Percentiles rank a stretch among this genome's conserved stretches.
Conservation (phyloP, 441 rosid genomes). For the Rhodomyrtus psidioides region DNA sequence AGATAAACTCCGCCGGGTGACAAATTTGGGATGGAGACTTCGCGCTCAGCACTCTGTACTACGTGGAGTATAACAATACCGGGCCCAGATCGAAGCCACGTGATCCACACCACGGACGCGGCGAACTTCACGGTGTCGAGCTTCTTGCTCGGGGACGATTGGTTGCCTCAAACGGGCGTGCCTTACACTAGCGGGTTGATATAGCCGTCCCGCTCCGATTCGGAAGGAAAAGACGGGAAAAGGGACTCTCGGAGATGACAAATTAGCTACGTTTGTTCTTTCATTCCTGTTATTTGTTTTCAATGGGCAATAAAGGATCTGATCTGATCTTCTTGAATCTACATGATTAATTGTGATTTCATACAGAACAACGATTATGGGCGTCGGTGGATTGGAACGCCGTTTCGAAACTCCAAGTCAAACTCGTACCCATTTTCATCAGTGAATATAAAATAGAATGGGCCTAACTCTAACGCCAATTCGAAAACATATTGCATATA, state of each 20-base stretch:
- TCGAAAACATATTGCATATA: background rate
- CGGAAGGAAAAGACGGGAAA: background rate
- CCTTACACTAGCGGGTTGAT: conserved; percentile 39
- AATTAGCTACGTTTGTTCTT: background rate
- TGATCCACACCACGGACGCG: conserved; percentile 37
- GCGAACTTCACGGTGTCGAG: conserved; percentile 46
- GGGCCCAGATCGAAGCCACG: conserved; percentile 54
- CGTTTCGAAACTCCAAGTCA: background rate
- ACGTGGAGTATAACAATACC: conserved; percentile 55
- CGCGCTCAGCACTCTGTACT: conserved; percentile 49
- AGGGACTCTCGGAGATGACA: background rate
- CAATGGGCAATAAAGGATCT: background rate
- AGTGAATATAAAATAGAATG: background rate
- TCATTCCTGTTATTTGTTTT: background rate
- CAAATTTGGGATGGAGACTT: conserved; percentile 55
- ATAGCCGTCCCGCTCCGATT: background rate
- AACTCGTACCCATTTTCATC: background rate
- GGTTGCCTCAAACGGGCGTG: conserved; percentile 71
- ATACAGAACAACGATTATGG: too few relatives aligned
- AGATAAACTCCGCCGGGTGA: conserved; percentile 69
- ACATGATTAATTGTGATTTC: background rate
- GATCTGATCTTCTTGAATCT: background rate
- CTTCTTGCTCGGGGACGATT: conserved; percentile 50
- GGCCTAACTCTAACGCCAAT: background rate
- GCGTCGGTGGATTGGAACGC: background rate